Conservation (phyloP, 768 basidiomycete genomes). For the Favolaschia claudopus region DNA sequence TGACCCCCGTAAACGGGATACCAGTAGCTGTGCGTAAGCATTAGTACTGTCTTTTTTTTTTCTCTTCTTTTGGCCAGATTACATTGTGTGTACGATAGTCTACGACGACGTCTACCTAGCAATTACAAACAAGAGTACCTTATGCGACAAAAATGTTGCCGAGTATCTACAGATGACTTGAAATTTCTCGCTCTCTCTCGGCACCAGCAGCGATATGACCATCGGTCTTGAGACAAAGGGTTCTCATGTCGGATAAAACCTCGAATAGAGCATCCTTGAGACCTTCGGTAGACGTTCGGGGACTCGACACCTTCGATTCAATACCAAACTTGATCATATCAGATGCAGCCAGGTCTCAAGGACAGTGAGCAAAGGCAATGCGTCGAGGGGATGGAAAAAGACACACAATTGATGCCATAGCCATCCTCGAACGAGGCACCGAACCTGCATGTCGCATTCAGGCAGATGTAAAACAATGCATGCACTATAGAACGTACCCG, state of each 20-base stretch:
- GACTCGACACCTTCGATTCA: conserved; percentile 83
- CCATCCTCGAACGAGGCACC: conserved; percentile 85
- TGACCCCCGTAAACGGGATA: conserved; percentile 19
- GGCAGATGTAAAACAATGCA: neutral
- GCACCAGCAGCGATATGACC: conserved; percentile 25
- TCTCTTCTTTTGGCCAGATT: conserved; percentile 2
- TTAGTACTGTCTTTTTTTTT: conserved; percentile 3
- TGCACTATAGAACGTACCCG: conserved; percentile 54
- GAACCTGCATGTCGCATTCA: conserved; percentile 57
- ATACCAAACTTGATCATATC: conserved; percentile 89
- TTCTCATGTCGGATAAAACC: conserved; percentile 75
- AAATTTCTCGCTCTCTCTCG: neutral
- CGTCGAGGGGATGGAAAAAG: neutral
- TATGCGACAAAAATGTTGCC: neutral
- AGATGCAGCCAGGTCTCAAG: conserved; percentile 80
- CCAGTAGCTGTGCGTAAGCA: neutral
- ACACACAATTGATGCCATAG: conserved; percentile 90
- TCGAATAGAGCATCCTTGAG: conserved; percentile 70
- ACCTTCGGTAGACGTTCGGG: conserved; percentile 70
- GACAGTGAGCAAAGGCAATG: conserved; percentile 3
- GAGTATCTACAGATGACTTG: conserved; percentile 41
- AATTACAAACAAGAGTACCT: conserved; percentile 21
- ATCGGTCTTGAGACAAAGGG: conserved; percentile 50
- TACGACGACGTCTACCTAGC: conserved; percentile 1
- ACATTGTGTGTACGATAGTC: conserved; percentile 13